Base-by-base conservation (phyloP, 805 yeast species). In the Nematodospora valgi region DNA sequence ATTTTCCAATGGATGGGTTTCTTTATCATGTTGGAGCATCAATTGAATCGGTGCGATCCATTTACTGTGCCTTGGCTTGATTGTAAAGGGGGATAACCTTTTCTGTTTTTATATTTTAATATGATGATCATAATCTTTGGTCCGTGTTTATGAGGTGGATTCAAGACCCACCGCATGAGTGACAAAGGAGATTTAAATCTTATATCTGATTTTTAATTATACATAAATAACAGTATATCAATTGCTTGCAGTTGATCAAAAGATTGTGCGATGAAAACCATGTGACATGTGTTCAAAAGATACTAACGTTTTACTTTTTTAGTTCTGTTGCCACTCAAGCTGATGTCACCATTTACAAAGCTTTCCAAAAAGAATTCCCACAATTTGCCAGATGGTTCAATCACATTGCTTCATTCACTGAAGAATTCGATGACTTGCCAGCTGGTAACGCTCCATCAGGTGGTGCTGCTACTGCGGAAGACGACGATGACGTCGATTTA, bases 131-230 rank as follows among this genome's bases (percentile, higher is more conserved):
- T 60, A 56, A 73, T 66, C 72, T 67, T 82, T 85, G 94, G 94
- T 85, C 94, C 94, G 89, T 85, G 94, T 86, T 86, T 82, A 82
- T 78, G 95, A 86, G 85, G 88, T 81, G 94, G 86, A 71, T 68
- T 81, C 77, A 84, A 84, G 91, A 82, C 94, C 95, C 89, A 82
- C 85, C 80, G 80, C 55, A 81, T 86, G 95, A 86, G 89, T 84
- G 86, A 79, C 80, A 82, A 67, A 70, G 59, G 47, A 56, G 62
- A 55, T 55, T 53, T 52, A 52, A 56, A 58, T 54, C 48, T 44
- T 45, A 38, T 42, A 42, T 39, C 59, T 55, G 59, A 55, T 27
- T 30, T 32, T 20, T 26, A 10, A 21, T 6, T 5, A 17, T 10
- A 18, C 11, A 6, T 28, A n/a, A n/a, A 26, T 8, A 28, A 28